These are phyloP conservation scores for Moesziomyces sp. DNA, from an alignment of 1,284 basidiomycete genomes.

Conservation along the genomic window DNA sequence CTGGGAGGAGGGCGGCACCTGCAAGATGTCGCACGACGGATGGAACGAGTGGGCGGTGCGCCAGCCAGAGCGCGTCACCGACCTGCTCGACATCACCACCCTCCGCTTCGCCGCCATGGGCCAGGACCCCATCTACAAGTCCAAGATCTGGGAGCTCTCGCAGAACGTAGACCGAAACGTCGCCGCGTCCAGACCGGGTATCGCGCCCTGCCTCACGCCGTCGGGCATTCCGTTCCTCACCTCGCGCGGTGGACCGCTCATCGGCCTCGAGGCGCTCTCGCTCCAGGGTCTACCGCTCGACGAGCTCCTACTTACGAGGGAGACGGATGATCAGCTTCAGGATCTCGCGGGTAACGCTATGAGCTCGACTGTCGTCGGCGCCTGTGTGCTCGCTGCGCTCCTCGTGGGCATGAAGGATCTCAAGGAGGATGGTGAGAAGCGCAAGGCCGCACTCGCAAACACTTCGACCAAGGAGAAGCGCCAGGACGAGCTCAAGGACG, in stretches of 20 bases:
- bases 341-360: constrained; percentile 96
- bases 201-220: constrained; percentile 90
- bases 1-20: constrained; percentile 93
- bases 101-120: constrained; percentile 83
- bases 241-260: constrained; percentile 94
- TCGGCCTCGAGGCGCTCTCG: constrained; percentile 88
- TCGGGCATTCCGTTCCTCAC: constrained; percentile 97
- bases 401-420: constrained; percentile 62
- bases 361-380: constrained; percentile 92
- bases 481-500: constrained; percentile 72
- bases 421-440: constrained; percentile 26
- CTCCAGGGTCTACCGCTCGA: constrained; percentile 93
- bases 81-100: constrained; percentile 89
- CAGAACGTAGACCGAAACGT: constrained; percentile 89
- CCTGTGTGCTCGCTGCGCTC: constrained; percentile 85
- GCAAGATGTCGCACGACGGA: constrained; percentile 86
- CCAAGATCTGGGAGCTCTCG: constrained; percentile 84
- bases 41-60: constrained; percentile 92
- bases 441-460: constrained; percentile 6
- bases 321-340: constrained; percentile 91
- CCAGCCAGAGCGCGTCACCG: constrained; percentile 93
- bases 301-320: constrained; percentile 88
- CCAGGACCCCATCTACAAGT: constrained; percentile 58
- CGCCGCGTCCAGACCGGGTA: constrained; percentile 81
- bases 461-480: constrained; percentile 73